Base-by-base conservation (phyloP, 192 early-diverging fungal species). In the Allomyces macrogynus region DNA sequence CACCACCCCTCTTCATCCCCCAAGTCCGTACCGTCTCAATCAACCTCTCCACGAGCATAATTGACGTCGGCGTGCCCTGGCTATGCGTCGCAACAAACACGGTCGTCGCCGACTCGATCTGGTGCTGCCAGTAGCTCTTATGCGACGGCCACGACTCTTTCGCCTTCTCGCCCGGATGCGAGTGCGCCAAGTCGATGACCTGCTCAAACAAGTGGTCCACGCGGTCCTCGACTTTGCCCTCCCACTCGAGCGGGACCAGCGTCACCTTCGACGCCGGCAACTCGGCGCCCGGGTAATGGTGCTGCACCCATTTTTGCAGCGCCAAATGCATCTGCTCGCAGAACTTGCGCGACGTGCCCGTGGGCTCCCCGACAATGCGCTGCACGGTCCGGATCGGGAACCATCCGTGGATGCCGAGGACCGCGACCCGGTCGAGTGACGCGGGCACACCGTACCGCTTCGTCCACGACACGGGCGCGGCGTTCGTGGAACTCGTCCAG, bases 401-500 rank as follows among this genome's bases (percentile, higher is more conserved):
- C 81, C 89, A 94, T 10, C 92, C 92, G 62, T 95, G 91, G 2
- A 93, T 79, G n/a, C 93, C 91, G 61, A 95, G 76, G 14, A 95
- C 80, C 1, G 78, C 86, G 23, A 91, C 78, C 8, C 76, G 72
- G 32, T 77, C 72, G 10, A 77, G 20, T n/a, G 12, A 14, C 12
- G 20, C 1, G 16, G 49, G 49, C 3, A n/a, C 49, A 16, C 49
- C 49, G 5, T 14, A 14, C 49, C 20, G 16, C 49, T 57, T n/a
- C 4, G 49, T 57, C 49, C 49, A 57, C 20, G 49, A n/a, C 49
- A n/a, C 16, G 12, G 49, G 16, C 12, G 49, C 20, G 9, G 60
- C 24, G 24, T 1, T 40, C 4, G 4, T 40, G 32, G 32, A 40
- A 40, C 32, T 40, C 32, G 32, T 40, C 32, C 32, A 40, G 4